Base-by-base conservation (phyloP, 2,329 filamentous ascomycete genomes). In the Colletotrichum sp. region DNA sequence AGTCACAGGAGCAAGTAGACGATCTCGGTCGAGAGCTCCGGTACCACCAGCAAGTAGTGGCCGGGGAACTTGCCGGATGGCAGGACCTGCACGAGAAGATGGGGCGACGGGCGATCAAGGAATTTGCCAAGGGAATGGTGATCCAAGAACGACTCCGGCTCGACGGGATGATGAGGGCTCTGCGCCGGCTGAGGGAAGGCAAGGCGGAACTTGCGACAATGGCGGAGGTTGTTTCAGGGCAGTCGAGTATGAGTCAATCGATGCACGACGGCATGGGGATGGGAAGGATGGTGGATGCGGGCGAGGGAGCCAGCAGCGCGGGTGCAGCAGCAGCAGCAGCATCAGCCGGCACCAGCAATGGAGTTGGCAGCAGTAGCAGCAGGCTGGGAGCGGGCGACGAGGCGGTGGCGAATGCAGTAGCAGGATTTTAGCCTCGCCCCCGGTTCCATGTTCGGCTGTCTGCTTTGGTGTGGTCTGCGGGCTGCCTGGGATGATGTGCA, bases 21-120 rank as follows among this genome's bases (percentile, higher is more conserved):
- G 91, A 92, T 59, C 85, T 98, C n/a, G 93, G 94, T 0, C 92
- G 92, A 68, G 97, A 99, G 84, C 87, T 99, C 71, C 89, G 95
- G 66, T 98, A 97, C 84, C 98, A 96, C 64, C 96, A 98, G 86
- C 95, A 98, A 84, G 95, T 96, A 16, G 96, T 99, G 29, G 96
- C 98, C 8, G 90, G 92, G 3, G 97, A 99, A 86, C 85, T 99
- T 72, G 97, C 97, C 1, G 96, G 95, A 19, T 99, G 97, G 95
- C 96, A 98, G 81, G 95, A 98, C 55, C 92, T 96, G 87, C 93
- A 98, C 81, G 95, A 95, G 79, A 92, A 91, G 80, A 92, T 95
- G 86, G 96, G 95, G 2, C 88, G 93, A 77, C 91, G 91, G 75
- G 95, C 95, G 32, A 91, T 98, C 77, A 92, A 90, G 78, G 92